Base-by-base conservation (phyloP, 2,329 filamentous ascomycete genomes). In the Botrytis byssoidea region DNA sequence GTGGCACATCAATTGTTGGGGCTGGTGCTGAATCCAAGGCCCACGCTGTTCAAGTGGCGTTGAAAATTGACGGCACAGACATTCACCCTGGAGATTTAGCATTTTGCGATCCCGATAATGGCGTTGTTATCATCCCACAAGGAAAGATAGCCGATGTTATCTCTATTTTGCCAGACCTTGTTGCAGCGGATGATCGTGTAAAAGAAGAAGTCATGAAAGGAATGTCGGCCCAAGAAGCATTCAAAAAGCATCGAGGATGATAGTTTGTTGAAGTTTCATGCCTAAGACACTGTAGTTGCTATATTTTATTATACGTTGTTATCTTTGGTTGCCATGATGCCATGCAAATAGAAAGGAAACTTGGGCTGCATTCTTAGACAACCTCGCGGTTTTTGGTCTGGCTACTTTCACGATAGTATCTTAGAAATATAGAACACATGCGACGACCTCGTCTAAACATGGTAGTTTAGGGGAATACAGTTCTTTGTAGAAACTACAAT, bases 81-180 rank as follows among this genome's bases (percentile, higher is more conserved):
- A 80, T 87, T 67, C 80, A 77, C 29, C 85, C 83, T 81, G 90
- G 91, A 12, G 92, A 94, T 81, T 85, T 94, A 55, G 85, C 93
- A 64, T 90, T 93, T 81, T 88, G 89, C 73, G 92, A 94, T 80
- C 86, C 89, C 7, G 83, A 84, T n/a, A 92, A 93, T 76, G 92
- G 91, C 0, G 88, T 92, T 1, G 91, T 93, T 20, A 85, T 88
- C 42, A 91, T 94, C 73, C 92, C 92, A 1, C 83, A 84, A 66
- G 86, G 85, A 48, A 87, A 89, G 78, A 80, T 93, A 16, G 84
- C 86, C 18, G 85, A 87, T 66, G 88, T 93, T 32, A 79, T 93
- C 20, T 87, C 88, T 67, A 79, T 93, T 76, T 83, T 80, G 25
- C 80, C 80, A 3, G 68, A 42, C 12, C 74, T 81, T 25, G 75